Conservation (phyloP, 2,329 filamentous ascomycete genomes). For the Microdochium nivale region DNA sequence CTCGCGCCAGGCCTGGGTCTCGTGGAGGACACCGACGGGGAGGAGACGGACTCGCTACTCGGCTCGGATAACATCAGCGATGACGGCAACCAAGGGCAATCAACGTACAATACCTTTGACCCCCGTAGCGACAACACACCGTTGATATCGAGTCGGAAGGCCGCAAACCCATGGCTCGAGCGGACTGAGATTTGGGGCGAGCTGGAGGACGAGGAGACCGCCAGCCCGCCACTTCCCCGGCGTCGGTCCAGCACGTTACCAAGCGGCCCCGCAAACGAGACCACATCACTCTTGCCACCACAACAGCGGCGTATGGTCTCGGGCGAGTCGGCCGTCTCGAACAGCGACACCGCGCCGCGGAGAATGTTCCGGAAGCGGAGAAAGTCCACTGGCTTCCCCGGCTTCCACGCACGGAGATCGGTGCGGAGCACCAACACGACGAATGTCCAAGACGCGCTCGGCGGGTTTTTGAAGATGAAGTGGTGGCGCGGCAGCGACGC, state of each 20-base stretch:
- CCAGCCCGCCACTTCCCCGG: slow-evolving; percentile 28
- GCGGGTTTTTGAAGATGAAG: slow-evolving; percentile 42
- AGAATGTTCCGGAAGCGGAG: slow-evolving; percentile 34
- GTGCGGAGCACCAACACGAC: slow-evolving; percentile 27
- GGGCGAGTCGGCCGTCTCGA: slow-evolving; percentile 14
- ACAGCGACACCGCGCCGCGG: slow-evolving; percentile 13
- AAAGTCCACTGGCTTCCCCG: slow-evolving; percentile 54
- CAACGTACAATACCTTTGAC: slow-evolving; percentile 41
- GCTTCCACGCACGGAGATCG: slow-evolving; percentile 43
- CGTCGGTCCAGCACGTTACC: slow-evolving; percentile 42
- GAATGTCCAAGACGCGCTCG: slow-evolving; percentile 39
- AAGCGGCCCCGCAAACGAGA: slow-evolving; percentile 22
- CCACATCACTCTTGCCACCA: slow-evolving; percentile 26
- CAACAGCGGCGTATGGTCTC: slow-evolving; percentile 10
- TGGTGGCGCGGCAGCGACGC: slow-evolving; percentile 39
- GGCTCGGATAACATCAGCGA: slow-evolving; percentile 36
- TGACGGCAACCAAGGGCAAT: slow-evolving; percentile 26
- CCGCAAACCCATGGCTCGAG: slow-evolving; percentile 52
- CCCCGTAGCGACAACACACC: slow-evolving; percentile 26
- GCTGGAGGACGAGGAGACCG: slow-evolving; percentile 62
- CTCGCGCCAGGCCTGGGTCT: slow-evolving; percentile 78
- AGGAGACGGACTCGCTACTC: slow-evolving; percentile 45
- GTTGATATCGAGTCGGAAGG: slow-evolving; percentile 33
- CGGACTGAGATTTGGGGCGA: slow-evolving; percentile 81
- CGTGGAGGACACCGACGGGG: slow-evolving; percentile 58